phyloP scores from a whole-genome alignment of 352 stramenopile genomes.

The Phytophthora fragariaefolia region DNA sequence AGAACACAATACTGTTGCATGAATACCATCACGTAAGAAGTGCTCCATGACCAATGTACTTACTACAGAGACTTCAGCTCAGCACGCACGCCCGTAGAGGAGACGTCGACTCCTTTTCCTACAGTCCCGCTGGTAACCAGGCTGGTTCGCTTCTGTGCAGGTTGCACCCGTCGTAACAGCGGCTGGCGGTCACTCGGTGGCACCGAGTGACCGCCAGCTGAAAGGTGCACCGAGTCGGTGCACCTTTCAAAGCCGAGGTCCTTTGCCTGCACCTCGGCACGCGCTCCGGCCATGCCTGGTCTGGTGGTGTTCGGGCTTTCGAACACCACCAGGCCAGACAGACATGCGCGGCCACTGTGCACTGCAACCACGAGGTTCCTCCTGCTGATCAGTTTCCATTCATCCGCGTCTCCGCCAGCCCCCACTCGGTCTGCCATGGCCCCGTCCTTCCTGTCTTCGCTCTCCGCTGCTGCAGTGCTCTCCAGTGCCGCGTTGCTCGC shows the following conservation, averaged over 20 bases:
- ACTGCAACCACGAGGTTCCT: slow-evolving; percentile 22
- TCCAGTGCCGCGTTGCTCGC: slow-evolving; percentile 36
- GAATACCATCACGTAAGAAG: too few relatives aligned
- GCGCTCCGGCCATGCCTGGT: too few relatives aligned
- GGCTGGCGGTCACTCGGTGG: slow-evolving; percentile 23
- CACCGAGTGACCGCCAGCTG: too few relatives aligned
- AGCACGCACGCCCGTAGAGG: slow-evolving; percentile 20
- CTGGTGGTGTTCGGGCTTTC: too few relatives aligned
- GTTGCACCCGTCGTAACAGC: slow-evolving; percentile 14
- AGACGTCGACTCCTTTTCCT: slow-evolving; percentile 21
- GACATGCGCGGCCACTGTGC: not conserved
- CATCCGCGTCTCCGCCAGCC: slow-evolving; percentile 3
- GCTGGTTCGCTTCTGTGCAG: slow-evolving; percentile 27
- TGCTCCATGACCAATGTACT: not conserved
- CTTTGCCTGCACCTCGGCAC: not conserved
- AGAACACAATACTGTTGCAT: too few relatives aligned
- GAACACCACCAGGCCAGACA: slow-evolving; percentile 23
- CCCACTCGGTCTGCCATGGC: slow-evolving; percentile 13
- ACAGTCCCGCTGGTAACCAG: too few relatives aligned
- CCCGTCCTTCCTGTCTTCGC: slow-evolving; percentile 32
- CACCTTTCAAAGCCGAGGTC: slow-evolving; percentile 6
- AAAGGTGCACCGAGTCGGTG: too few relatives aligned
- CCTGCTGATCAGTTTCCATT: slow-evolving; percentile 22
- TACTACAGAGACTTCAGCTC: too few relatives aligned
- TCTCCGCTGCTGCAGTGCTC: slow-evolving; percentile 34